Evolutionary conservation across 2,329 filamentous ascomycete species (phyloP), one percentile per base, ranked within the genome.

Genomic region (Paecilomyces dactylethromorphus): DNA sequence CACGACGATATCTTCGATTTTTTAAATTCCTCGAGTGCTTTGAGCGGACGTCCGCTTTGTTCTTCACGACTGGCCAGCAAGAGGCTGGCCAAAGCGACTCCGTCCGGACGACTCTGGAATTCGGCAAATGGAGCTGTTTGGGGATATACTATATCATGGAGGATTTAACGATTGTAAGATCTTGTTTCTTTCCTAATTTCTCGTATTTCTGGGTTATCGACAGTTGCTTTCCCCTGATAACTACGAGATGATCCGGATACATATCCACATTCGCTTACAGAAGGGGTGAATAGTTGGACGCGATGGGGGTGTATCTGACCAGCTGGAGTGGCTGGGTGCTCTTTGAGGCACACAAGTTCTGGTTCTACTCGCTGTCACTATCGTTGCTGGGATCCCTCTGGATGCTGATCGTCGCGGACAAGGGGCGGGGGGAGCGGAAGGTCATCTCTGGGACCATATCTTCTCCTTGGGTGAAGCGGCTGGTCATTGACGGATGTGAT

Each of bases 71-170:
- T 6, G n/a, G 21, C 8, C 49, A 22, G n/a, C 3, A 11, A 6
- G 11, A 59, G 4, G 11, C 13, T 13, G n/a, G n/a, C 60, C 24
- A 54, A 63, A 61, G 56, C 56, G 62, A 63, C 3, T 51, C 79
- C 75, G 55, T 69, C 65, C 26, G 81, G 75, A 60, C 72, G 74
- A 74, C 56, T 3, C 39, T 89, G 2, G 83, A 85, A 39, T 75
- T 87, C 4, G 73, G 81, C 15, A 80, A 81, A 55, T 82, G 81
- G 72, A 82, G 81, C 6, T 85, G 85, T 65, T 79, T 87, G 55
- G 87, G 87, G 54, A 75, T 88, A 59, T 91, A 90, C 69, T 82
- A 88, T 58, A 74, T 89, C 22, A 76, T 90, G 59, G 89, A 92
- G 74, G 82, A 84, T 61, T 69, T 81, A 49, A 88, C 85, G 0